phyloP scores from a whole-genome alignment of 192 early-diverging fungal species.

The Rhizophagus prolifer region DNA sequence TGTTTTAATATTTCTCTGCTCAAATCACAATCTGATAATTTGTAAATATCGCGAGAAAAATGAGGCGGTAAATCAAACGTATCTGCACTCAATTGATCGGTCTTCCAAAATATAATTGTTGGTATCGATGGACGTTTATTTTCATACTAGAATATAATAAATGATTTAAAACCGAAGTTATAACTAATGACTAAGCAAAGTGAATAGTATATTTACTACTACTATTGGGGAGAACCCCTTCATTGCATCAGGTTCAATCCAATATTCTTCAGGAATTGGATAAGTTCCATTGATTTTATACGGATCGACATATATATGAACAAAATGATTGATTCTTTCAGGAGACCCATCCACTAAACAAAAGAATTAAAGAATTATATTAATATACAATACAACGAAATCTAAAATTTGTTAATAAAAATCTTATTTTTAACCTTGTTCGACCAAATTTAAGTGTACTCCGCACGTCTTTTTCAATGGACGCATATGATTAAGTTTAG shows the following conservation, averaged over 20 bases:
- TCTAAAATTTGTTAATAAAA: not conserved
- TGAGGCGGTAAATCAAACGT: not conserved
- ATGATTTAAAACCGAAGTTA: not conserved
- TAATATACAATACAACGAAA: not conserved
- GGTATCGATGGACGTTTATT: not conserved
- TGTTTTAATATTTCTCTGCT: not conserved
- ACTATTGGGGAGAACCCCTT: not conserved
- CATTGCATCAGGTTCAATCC: conserved; percentile 3
- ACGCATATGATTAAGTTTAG: not conserved
- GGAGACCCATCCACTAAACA: not conserved
- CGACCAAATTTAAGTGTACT: conserved; percentile 2
- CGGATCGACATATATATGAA: conserved; percentile 13
- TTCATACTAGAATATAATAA: not conserved
- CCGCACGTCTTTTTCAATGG: not conserved
- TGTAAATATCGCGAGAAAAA: conserved; percentile 4
- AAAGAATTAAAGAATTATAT: not conserved
- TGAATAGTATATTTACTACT: not conserved
- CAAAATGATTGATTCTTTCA: not conserved
- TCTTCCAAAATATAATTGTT: not conserved
- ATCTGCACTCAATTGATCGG: not conserved
- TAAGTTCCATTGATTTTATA: not conserved
- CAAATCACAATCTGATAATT: not conserved
- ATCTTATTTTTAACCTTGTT: not conserved
- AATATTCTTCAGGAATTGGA: conserved; percentile 15
- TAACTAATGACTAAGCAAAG: not conserved